These are phyloP conservation scores for Aaosphaeria arxii DNA, from an alignment of 2,329 filamentous ascomycete genomes.

Conservation along the genomic window DNA sequence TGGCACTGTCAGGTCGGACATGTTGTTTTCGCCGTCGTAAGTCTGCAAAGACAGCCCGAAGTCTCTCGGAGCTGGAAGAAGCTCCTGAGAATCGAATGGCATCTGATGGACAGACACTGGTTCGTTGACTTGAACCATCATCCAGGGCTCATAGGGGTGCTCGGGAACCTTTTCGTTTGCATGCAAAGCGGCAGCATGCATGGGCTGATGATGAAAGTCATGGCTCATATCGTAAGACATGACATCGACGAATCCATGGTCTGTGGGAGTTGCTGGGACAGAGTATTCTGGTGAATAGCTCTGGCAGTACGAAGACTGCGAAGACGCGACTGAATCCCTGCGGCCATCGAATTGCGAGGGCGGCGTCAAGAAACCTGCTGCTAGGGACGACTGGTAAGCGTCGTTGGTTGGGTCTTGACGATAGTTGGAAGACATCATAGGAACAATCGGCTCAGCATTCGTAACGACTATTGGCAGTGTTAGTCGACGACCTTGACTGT, in stretches of 20 bases:
- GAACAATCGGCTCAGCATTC: no score
- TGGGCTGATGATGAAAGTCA: constrained; percentile 5
- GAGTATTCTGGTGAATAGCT: constrained; percentile 20
- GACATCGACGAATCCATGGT: constrained; percentile 17
- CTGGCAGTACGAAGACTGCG: constrained; percentile 20
- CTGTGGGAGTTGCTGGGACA: constrained; percentile 25
- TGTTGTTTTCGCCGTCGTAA: neutral
- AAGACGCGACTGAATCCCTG: constrained; percentile 27
- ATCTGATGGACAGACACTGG: neutral
- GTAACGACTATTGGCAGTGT: no score
- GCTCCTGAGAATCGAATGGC: neutral
- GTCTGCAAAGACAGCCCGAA: neutral
- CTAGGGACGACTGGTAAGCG: constrained; percentile 16
- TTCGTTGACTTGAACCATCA: neutral
- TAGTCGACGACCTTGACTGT: no score
- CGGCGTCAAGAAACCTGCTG: constrained; percentile 20
- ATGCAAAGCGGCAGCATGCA: neutral
- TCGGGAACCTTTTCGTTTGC: neutral
- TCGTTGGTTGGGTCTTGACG: constrained; percentile 14
- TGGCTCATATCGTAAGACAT: constrained; percentile 14
- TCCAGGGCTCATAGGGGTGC: neutral
- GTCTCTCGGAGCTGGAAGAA: neutral
- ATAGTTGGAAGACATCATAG: neutral
- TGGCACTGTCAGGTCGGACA: neutral
- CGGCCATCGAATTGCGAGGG: constrained; percentile 27